Percentiles rank a stretch among this genome's conserved stretches.
phyloP scores from a whole-genome alignment of 108 stramenopile genomes.

The Mediolabrus comicus region DNA sequence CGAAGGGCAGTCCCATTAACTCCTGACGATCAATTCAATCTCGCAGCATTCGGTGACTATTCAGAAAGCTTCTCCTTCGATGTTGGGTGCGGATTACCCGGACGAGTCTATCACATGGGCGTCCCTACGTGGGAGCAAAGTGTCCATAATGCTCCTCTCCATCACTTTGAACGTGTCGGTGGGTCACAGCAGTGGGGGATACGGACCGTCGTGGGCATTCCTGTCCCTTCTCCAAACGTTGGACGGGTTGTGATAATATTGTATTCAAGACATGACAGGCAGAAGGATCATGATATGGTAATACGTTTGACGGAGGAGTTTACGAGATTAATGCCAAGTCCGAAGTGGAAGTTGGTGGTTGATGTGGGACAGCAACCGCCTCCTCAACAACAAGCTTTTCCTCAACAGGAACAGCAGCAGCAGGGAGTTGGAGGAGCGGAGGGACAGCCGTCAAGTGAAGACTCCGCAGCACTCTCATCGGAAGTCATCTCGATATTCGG shows the following conservation, averaged over 20 bases:
- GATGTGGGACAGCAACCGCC: constrained; percentile 54
- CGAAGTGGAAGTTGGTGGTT: constrained; percentile 89
- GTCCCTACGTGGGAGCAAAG: constrained; percentile 85
- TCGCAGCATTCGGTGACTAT: constrained; percentile 84
- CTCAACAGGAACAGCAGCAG: constrained; percentile 24
- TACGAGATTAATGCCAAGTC: constrained; percentile 71
- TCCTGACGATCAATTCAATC: constrained; percentile 64
- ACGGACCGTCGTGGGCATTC: constrained; percentile 81
- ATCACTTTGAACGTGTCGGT: constrained; percentile 82
- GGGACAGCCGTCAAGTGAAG: constrained; percentile 3
- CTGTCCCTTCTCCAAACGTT: constrained; percentile 78
- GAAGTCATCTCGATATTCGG: constrained; percentile 81
- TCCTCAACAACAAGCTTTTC: background rate
- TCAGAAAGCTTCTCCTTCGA: constrained; percentile 86
- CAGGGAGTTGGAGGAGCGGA: background rate
- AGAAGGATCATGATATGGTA: constrained; percentile 77
- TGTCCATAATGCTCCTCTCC: constrained; percentile 77
- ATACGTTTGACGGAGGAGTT: constrained; percentile 70
- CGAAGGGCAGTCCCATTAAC: constrained; percentile 40
- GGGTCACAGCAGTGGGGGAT: constrained; percentile 86
- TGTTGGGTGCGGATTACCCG: constrained; percentile 82
- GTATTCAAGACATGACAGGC: constrained; percentile 75
- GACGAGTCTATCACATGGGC: constrained; percentile 78
- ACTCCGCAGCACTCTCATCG: constrained; percentile 32
- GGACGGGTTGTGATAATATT: constrained; percentile 79